Conservation (phyloP, 371 early-diverging fungal species). For the Umbelopsis sp. region DNA sequence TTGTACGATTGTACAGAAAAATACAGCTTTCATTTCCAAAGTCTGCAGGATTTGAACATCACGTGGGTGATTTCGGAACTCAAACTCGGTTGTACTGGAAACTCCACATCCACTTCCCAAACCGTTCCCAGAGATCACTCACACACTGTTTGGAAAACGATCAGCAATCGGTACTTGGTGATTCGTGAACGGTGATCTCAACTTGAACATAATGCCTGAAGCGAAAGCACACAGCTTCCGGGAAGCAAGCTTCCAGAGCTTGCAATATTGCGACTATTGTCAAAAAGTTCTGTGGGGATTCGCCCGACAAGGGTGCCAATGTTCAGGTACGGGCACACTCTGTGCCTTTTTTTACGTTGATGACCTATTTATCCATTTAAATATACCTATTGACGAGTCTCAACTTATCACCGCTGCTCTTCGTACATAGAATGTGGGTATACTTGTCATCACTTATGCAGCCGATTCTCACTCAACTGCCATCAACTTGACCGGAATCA, state of each 20-base stretch:
- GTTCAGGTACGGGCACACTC: slow-evolving; percentile 1
- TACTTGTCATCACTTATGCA: slow-evolving; percentile 13
- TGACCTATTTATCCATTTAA: not conserved
- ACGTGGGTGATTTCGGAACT: not conserved
- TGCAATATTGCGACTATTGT: slow-evolving; percentile 12
- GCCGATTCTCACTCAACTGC: slow-evolving; percentile 15
- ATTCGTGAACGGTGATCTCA: not conserved
- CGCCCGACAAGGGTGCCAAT: slow-evolving; percentile 13
- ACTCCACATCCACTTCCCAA: not conserved
- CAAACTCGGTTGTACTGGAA: not conserved
- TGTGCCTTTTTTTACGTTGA: not conserved
- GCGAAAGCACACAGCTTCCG: slow-evolving; percentile 14
- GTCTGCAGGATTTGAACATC: not conserved
- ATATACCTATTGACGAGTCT: not conserved
- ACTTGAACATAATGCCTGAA: slow-evolving; percentile 1
- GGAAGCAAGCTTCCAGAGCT: slow-evolving; percentile 10
- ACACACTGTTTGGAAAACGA: not conserved
- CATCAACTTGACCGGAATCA: slow-evolving; percentile 9
- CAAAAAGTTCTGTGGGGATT: slow-evolving; percentile 14
- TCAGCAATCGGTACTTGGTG: not conserved
- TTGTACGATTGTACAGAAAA: too few relatives aligned
- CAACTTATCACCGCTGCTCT: not conserved
- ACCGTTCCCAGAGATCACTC: not conserved
- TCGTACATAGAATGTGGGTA: not conserved
- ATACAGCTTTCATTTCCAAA: too few relatives aligned